These are phyloP conservation scores for Dryadomyces sulphureus DNA, from an alignment of 2,329 filamentous ascomycete genomes.

Conservation along the genomic window DNA sequence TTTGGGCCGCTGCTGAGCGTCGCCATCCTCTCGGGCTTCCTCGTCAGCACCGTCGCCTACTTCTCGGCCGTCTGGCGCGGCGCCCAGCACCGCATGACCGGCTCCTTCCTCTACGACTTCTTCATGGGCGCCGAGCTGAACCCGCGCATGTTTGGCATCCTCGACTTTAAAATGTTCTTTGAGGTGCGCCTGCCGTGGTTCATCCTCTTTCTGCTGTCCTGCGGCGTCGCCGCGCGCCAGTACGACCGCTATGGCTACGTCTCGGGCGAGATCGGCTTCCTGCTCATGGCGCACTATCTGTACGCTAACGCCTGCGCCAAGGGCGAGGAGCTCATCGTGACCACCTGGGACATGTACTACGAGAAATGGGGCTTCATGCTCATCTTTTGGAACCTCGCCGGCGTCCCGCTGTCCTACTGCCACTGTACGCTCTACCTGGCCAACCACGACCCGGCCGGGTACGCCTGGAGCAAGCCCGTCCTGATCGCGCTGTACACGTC, in stretches of 20 bases:
- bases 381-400: conserved; percentile 78
- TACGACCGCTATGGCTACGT: conserved; percentile 67
- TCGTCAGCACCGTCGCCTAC: conserved; percentile 74
- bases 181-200: conserved; percentile 80
- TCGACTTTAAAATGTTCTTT: conserved; percentile 91
- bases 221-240: conserved; percentile 57
- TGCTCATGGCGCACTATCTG: conserved; percentile 65
- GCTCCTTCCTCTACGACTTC: conserved; percentile 68
- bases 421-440: conserved; percentile 72
- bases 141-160: conserved; percentile 67
- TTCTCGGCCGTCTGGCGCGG: conserved; percentile 69
- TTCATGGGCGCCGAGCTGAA: conserved; percentile 86
- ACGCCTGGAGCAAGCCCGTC: conserved; percentile 49
- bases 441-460: conserved; percentile 55
- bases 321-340: conserved; percentile 67
- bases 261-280: conserved; percentile 56
- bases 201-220: conserved; percentile 57
- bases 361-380: conserved; percentile 86
- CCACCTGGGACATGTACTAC: conserved; percentile 80
- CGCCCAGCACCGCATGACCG: conserved; percentile 83
- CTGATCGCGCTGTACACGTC: conserved; percentile 44
- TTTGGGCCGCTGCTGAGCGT: conserved; percentile 90
- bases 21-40: conserved; percentile 77
- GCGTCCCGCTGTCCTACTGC: conserved; percentile 69
- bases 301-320: conserved; percentile 76